Conservation (phyloP, 2,329 filamentous ascomycete genomes). For the Aspergillus oerlinghausenensis region DNA sequence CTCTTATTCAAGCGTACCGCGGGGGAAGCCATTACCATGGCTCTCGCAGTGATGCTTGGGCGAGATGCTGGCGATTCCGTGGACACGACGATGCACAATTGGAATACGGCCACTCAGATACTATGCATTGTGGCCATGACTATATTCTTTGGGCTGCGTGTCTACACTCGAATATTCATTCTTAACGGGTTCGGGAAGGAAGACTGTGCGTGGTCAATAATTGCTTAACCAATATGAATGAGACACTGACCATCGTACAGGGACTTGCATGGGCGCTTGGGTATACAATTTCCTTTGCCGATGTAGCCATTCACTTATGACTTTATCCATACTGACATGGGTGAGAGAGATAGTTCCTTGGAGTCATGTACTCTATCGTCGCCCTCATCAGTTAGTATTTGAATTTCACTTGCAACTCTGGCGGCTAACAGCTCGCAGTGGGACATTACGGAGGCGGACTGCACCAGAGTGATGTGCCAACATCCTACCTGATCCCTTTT, state of each 20-base stretch:
- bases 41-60: conserved; percentile 3
- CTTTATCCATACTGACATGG: neutral
- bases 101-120: conserved; percentile 23
- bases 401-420: neutral
- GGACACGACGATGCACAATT: conserved; percentile 20
- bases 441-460: conserved; percentile 35
- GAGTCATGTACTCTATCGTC: conserved; percentile 20
- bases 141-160: conserved; percentile 20
- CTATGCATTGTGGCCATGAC: conserved; percentile 25
- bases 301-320: neutral
- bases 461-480: conserved; percentile 31
- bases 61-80: conserved; percentile 8
- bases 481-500: conserved; percentile 27
- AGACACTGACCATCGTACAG: conserved; percentile 2
- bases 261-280: conserved; percentile 17
- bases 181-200: conserved; percentile 21
- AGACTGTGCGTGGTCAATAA: conserved; percentile 20
- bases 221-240: neutral
- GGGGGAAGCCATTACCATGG: conserved; percentile 1
- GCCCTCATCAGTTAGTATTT: conserved; percentile 20
- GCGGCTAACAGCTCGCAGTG: conserved; percentile 18
- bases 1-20: neutral
- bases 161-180: conserved; percentile 21
- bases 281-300: neutral
- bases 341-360: conserved; percentile 11